A percentile compares a stretch with the other conserved stretches of the same genome.
Conservation (phyloP, 345 rosid genomes). For the Triadica sebifera region DNA sequence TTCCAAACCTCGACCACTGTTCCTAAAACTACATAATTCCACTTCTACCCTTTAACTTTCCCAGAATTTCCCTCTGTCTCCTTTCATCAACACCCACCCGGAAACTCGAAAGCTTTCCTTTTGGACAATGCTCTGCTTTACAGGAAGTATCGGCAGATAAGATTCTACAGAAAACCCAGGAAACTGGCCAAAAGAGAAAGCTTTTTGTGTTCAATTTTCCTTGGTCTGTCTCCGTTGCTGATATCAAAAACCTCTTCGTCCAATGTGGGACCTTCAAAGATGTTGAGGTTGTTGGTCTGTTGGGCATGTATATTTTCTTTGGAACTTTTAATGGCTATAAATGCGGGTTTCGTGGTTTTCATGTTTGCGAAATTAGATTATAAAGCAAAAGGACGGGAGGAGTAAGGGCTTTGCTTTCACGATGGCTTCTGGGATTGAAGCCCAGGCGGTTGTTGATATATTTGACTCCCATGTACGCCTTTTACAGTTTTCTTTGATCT, state of each 20-base stretch:
- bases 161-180: constrained; percentile 44
- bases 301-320: not conserved
- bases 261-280: constrained; percentile 68
- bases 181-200: constrained; percentile 53
- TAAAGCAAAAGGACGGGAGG: constrained; percentile 66
- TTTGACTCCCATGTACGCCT: constrained; percentile 49
- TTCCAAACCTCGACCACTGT: constrained; percentile 16
- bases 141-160: constrained; percentile 45
- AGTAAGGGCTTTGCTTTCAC: constrained; percentile 76
- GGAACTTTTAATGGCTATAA: not conserved
- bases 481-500: not conserved
- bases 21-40: constrained; percentile 19
- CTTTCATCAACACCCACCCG: constrained; percentile 11
- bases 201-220: constrained; percentile 75
- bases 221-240: constrained; percentile 59
- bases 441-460: constrained; percentile 78
- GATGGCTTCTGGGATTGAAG: constrained; percentile 74
- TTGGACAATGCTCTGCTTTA: constrained; percentile 37
- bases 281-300: constrained; percentile 59
- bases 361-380: constrained; percentile 41
- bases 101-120: constrained; percentile 15
- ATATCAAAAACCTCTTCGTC: constrained; percentile 60
- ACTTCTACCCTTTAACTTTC: constrained; percentile 22
- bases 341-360: constrained; percentile 6
- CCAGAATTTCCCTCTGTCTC: constrained; percentile 14